Base-by-base conservation (phyloP, 768 basidiomycete species). In the Boletus rubroflammeus region DNA sequence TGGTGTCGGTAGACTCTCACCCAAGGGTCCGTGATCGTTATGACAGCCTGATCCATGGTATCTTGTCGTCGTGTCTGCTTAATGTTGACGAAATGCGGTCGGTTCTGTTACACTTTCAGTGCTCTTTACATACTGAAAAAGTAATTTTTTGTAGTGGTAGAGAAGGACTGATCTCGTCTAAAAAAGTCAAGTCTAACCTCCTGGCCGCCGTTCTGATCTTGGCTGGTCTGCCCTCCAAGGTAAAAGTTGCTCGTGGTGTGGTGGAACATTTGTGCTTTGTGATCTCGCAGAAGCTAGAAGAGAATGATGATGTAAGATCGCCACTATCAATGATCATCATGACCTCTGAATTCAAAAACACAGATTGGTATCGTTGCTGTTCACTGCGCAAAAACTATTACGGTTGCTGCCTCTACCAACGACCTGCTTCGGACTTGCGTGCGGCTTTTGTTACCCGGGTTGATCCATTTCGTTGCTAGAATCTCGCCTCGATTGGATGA, bases 1-100 rank as follows among this genome's bases (percentile, higher is more conserved):
- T 98, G 40, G 75, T 94, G 15, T 83, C 85, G 42, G 71, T 81
- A 41, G 69, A 71, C 0, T 55, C 69, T 43, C 70, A 75, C 21
- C 58, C 74, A 17, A 75, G 76, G 43, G 77, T 71, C 15, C 72
- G 71, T 38, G 79, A 81, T 21, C 75, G 78, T 52, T 91, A 84
- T 61, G 77, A 76, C 14, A 78, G 78, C 6, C 67, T 88, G 15
- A 72, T 90, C 0, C 88, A 96, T 64, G 90, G 90, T 19, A 70
- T 97, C 19, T 72, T 98, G n/a, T 95, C 92, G 0, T 80, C 86
- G 0, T 93, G 91, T 64, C 72, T 98, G 32, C 74, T 86, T 45
- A 90, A 96, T 64, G 78, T 98, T 23, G 95, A 98, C 63, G 90
- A 86, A 56, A 93, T 97, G 88, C 82, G 93, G 93, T 93, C 47